phyloP scores from a whole-genome alignment of 2,329 filamentous ascomycete species.

The Nigrospora osmanthi region DNA sequence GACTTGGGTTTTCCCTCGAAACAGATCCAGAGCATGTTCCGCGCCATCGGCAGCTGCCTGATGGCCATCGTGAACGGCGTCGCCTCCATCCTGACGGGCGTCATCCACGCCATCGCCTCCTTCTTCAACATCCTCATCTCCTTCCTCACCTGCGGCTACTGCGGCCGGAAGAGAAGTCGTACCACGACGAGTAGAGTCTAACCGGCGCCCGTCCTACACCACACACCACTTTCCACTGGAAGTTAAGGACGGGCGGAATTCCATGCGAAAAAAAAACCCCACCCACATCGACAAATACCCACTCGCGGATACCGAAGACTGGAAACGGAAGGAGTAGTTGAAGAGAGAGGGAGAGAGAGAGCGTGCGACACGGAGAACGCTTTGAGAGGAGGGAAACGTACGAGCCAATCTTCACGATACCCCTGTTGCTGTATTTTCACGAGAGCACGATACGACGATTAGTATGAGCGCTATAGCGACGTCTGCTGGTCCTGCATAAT shows the following conservation, averaged over 20 bases:
- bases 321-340: background rate
- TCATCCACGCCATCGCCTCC: constrained; percentile 58
- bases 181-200: constrained; percentile 27
- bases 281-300: no score
- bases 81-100: constrained; percentile 54
- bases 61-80: constrained; percentile 64
- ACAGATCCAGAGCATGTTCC: constrained; percentile 52
- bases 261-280: no score
- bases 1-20: background rate
- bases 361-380: background rate
- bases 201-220: constrained; percentile 1
- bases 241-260: constrained; percentile 7
- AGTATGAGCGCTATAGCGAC: no score
- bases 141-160: constrained; percentile 52
- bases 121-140: constrained; percentile 60
- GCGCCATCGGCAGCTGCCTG: constrained; percentile 56
- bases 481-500: no score
- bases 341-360: background rate
- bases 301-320: no score
- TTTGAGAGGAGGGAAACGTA: no score
- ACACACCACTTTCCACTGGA: no score
- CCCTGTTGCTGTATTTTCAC: no score
- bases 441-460: no score
- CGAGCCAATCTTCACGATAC: no score
- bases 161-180: constrained; percentile 16